These are phyloP conservation scores for Lasiosphaeriaceae sp. DNA, from an alignment of 495 filamentous ascomycete species.

Conservation along the genomic window DNA sequence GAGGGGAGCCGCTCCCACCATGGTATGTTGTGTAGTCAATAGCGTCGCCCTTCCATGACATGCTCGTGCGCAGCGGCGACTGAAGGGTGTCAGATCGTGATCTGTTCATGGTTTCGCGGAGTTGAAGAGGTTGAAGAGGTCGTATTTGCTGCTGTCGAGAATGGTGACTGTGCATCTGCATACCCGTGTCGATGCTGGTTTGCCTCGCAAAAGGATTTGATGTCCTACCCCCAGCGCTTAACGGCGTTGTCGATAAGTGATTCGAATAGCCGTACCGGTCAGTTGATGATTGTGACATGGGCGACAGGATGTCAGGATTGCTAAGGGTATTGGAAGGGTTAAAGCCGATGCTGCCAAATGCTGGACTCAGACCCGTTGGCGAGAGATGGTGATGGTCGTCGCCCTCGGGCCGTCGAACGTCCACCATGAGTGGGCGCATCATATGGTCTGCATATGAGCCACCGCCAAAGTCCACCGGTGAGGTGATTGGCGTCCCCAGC, in stretches of 20 bases:
- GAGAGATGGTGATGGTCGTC: slow-evolving; percentile 58
- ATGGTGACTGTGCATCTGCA: slow-evolving; percentile 40
- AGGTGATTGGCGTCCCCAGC: slow-evolving; percentile 52
- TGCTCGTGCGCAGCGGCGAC: slow-evolving; percentile 56
- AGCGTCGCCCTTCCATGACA: slow-evolving; percentile 59
- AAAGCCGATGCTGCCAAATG: slow-evolving; percentile 60
- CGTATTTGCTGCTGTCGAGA: slow-evolving; percentile 42
- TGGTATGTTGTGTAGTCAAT: slow-evolving; percentile 52
- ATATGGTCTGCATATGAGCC: slow-evolving; percentile 50
- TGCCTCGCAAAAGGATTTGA: slow-evolving; percentile 55
- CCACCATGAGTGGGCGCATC: slow-evolving; percentile 59
- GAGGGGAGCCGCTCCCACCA: slow-evolving; percentile 37
- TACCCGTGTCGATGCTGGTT: slow-evolving; percentile 43
- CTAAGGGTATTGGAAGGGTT: slow-evolving; percentile 44
- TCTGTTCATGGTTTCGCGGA: slow-evolving; percentile 56
- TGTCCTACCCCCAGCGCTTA: slow-evolving; percentile 46
- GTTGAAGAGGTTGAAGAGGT: slow-evolving; percentile 54
- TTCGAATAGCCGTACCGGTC: slow-evolving; percentile 51
- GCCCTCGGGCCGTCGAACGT: slow-evolving; percentile 53
- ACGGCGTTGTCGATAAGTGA: slow-evolving; percentile 42
- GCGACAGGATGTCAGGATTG: slow-evolving; percentile 50
- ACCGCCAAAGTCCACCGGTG: slow-evolving; percentile 51
- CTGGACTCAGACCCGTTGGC: slow-evolving; percentile 58
- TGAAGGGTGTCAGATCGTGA: slow-evolving; percentile 56
- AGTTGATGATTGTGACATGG: slow-evolving; percentile 46